These are phyloP conservation scores for Dendrocalamus latiflorus DNA, from an alignment of 202 grass and related monocot species.

Conservation along the genomic window DNA sequence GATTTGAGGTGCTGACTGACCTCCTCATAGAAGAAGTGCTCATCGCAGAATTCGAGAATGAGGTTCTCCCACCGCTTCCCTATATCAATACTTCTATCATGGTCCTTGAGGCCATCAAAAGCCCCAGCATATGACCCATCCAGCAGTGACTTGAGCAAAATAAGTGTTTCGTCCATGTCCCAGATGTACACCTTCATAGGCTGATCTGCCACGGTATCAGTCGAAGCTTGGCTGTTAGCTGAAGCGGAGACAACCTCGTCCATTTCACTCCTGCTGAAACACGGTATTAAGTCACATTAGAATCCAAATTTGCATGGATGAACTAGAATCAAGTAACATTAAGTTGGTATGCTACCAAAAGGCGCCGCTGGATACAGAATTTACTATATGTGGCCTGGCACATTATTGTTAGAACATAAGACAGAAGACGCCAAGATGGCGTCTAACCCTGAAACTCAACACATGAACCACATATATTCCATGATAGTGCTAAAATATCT, in stretches of 20 bases:
- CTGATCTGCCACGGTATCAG: constrained; percentile 15
- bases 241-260: constrained; percentile 15
- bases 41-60: constrained; percentile 86
- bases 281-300: neutral
- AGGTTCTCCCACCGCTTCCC: constrained; percentile 97
- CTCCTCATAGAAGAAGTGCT: constrained; percentile 93
- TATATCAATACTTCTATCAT: constrained; percentile 58
- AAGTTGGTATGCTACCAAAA: neutral
- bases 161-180: constrained; percentile 99
- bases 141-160: constrained; percentile 87
- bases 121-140: constrained; percentile 71
- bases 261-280: constrained; percentile 17
- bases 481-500: neutral
- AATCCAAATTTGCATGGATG: neutral
- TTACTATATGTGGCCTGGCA: neutral
- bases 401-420: neutral
- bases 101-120: constrained; percentile 78
- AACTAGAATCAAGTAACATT: neutral
- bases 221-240: constrained; percentile 8
- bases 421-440: too few species aligned
- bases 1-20: constrained; percentile 39
- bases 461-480: neutral
- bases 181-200: constrained; percentile 62
- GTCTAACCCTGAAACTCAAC: neutral
- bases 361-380: neutral